Conservation (phyloP, 179 eudicot species). For the Beta lomatogona region DNA sequence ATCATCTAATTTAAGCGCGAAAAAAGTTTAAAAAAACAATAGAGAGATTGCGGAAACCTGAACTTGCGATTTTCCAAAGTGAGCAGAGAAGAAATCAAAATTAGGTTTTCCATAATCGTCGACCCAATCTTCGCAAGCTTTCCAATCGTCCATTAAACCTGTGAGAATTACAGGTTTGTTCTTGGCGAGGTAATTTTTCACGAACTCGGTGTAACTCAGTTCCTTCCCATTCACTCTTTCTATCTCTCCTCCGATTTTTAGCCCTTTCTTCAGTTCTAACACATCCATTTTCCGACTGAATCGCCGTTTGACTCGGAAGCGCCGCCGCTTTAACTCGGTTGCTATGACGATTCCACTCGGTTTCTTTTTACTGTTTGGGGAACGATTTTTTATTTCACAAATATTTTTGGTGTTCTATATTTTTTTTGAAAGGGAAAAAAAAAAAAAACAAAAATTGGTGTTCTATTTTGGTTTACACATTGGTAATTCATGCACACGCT, state of each 20-base stretch:
- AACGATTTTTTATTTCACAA: neutral
- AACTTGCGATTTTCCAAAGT: slow-evolving; percentile 64
- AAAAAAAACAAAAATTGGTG: too few relatives aligned
- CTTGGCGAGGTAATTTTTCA: slow-evolving; percentile 48
- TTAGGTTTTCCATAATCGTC: slow-evolving; percentile 52
- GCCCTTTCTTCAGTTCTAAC: slow-evolving; percentile 40
- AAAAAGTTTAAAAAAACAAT: neutral
- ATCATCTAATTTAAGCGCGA: too few relatives aligned
- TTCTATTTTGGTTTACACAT: too few relatives aligned
- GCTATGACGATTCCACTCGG: neutral
- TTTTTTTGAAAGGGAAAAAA: too few relatives aligned
- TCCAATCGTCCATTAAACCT: slow-evolving; percentile 84
- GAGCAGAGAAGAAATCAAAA: slow-evolving; percentile 58
- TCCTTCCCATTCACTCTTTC: slow-evolving; percentile 80
- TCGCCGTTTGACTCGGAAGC: slow-evolving; percentile 17
- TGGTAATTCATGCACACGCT: too few relatives aligned
- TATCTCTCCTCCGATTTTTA: slow-evolving; percentile 61
- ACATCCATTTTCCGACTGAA: slow-evolving; percentile 28
- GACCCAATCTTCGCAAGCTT: slow-evolving; percentile 78
- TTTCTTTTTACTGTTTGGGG: neutral
- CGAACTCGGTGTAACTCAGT: slow-evolving; percentile 74
- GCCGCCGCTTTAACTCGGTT: neutral
- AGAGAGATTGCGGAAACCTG: slow-evolving; percentile 43
- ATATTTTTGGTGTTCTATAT: too few relatives aligned
- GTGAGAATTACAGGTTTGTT: slow-evolving; percentile 80